These are phyloP conservation scores for Oryza punctata DNA, from an alignment of 176 grass and related monocot genomes.

Conservation along the genomic window DNA sequence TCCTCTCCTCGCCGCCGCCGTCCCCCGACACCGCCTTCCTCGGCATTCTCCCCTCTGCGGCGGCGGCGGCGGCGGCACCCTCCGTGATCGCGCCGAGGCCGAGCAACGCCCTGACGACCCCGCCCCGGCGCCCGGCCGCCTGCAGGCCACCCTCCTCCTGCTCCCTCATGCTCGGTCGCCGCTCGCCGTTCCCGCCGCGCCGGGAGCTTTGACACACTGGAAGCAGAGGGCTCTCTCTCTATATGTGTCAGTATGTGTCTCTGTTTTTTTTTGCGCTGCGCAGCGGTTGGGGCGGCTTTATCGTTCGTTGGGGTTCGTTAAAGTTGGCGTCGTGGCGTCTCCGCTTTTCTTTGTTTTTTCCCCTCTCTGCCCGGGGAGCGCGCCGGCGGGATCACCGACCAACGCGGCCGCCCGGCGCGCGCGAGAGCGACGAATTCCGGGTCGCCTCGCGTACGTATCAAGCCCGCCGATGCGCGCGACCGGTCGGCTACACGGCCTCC, in stretches of 20 bases:
- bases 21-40: slow-evolving; percentile 24
- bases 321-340: slow-evolving; percentile 25
- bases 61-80: neutral
- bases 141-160: slow-evolving; percentile 39
- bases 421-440: neutral
- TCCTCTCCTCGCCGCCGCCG: slow-evolving; percentile 37
- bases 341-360: neutral
- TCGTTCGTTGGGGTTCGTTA: slow-evolving; percentile 40
- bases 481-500: neutral
- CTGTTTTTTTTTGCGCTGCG: neutral
- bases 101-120: slow-evolving; percentile 62
- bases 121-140: slow-evolving; percentile 64
- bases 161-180: slow-evolving; percentile 19
- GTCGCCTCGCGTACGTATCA: neutral
- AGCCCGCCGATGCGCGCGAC: neutral
- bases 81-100: slow-evolving; percentile 56
- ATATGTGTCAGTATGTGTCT: no score
- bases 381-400: slow-evolving; percentile 50
- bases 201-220: neutral
- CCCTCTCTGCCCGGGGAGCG: slow-evolving; percentile 4
- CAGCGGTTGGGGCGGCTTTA: slow-evolving; percentile 42
- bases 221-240: neutral
- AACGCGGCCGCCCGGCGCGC: neutral
- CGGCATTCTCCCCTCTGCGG: neutral
- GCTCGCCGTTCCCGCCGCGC: neutral